phyloP scores from a whole-genome alignment of 805 yeast species.

The Nakazawaea ishiwadae region DNA sequence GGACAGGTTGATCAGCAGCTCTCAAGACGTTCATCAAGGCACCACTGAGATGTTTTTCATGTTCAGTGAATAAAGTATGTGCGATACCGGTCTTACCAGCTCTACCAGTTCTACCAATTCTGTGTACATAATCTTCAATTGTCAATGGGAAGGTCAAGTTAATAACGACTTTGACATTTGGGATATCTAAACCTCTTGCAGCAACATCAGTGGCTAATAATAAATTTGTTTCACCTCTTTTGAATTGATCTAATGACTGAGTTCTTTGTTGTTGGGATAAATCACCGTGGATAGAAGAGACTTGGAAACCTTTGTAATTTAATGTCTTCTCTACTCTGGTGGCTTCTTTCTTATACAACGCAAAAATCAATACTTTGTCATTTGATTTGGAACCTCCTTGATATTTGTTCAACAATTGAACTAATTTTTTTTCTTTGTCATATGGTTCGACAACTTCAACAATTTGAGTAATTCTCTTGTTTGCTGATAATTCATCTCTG shows the following conservation, averaged over 20 bases:
- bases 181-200: conserved; percentile 96
- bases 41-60: conserved; percentile 94
- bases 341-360: conserved; percentile 96
- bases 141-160: conserved; percentile 95
- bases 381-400: conserved; percentile 57
- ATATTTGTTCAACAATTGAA: conserved; percentile 70
- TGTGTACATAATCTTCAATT: conserved; percentile 93
- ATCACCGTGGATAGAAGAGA: conserved; percentile 96
- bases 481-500: conserved; percentile 90
- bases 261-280: conserved; percentile 90
- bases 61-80: conserved; percentile 92
- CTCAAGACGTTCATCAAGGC: conserved; percentile 87
- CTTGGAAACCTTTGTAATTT: conserved; percentile 65
- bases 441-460: conserved; percentile 89
- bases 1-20: conserved; percentile 94
- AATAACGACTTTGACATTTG: conserved; percentile 92
- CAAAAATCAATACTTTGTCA: conserved; percentile 88
- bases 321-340: conserved; percentile 79
- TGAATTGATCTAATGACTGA: conserved; percentile 78
- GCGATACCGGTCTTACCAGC: conserved; percentile 96
- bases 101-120: conserved; percentile 97
- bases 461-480: conserved; percentile 86
- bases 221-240: conserved; percentile 68
- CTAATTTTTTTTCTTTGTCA: conserved; percentile 71
- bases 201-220: conserved; percentile 97